These are phyloP conservation scores for Leucogyrophana mollusca DNA, from an alignment of 768 basidiomycete species.

Conservation along the genomic window DNA sequence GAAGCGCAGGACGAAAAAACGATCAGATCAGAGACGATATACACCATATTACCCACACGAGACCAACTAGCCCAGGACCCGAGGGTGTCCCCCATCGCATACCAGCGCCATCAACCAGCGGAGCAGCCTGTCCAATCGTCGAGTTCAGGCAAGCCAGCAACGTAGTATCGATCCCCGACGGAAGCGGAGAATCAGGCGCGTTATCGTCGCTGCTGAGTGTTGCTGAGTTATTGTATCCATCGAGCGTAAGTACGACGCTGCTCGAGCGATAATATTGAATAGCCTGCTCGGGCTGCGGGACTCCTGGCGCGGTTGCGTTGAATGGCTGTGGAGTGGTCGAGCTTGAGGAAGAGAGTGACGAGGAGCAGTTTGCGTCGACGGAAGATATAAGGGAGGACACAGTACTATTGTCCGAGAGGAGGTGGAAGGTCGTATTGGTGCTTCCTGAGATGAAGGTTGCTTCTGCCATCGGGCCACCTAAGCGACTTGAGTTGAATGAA, in stretches of 20 bases:
- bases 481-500: slow-evolving; percentile 43
- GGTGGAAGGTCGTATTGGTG: slow-evolving; percentile 40
- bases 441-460: slow-evolving; percentile 40
- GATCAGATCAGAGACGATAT: background rate
- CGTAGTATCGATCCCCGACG: slow-evolving; percentile 44
- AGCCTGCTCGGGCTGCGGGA: slow-evolving; percentile 47
- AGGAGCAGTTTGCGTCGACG: slow-evolving; percentile 43
- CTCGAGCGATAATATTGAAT: slow-evolving; percentile 73
- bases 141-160: slow-evolving; percentile 59
- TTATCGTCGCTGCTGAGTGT: slow-evolving; percentile 40
- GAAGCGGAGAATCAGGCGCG: slow-evolving; percentile 47
- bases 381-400: slow-evolving; percentile 41
- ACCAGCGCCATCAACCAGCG: slow-evolving; percentile 46
- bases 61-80: slow-evolving; percentile 6
- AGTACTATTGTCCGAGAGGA: slow-evolving; percentile 50
- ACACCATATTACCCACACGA: slow-evolving; percentile 17
- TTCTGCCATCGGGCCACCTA: slow-evolving; percentile 44
- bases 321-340: slow-evolving; percentile 30
- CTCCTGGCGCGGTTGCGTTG: slow-evolving; percentile 25
- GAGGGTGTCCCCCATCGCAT: slow-evolving; percentile 8
- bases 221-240: slow-evolving; percentile 67
- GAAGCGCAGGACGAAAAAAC: too few species aligned
- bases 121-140: slow-evolving; percentile 59
- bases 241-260: slow-evolving; percentile 57
- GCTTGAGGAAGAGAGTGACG: slow-evolving; percentile 30